A percentile compares a stretch with the other conserved stretches of the same genome.
Conservation (phyloP, 352 stramenopile genomes). For the Phytophthora europaea region DNA sequence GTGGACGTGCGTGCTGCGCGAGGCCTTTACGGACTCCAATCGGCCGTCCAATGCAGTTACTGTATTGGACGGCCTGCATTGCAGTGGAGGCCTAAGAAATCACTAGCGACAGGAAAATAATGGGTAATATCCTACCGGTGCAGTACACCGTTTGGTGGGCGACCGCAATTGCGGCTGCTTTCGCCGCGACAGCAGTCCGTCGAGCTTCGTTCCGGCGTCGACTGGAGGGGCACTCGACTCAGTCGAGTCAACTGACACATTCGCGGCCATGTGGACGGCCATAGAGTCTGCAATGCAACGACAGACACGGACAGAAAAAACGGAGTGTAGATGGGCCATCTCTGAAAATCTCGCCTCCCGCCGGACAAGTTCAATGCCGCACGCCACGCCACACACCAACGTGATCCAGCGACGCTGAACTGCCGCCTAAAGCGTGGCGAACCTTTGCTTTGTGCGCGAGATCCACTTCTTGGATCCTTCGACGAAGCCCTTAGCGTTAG, state of each 20-base stretch:
- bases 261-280: background rate
- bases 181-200: background rate
- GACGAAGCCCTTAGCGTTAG: background rate
- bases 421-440: background rate
- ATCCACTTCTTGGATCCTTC: background rate
- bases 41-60: constrained; percentile 5
- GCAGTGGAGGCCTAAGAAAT: background rate
- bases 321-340: constrained; percentile 4
- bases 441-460: background rate
- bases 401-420: background rate
- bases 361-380: constrained; percentile 21
- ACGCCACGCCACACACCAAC: background rate
- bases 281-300: constrained; percentile 36
- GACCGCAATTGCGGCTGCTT: background rate
- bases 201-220: constrained; percentile 12
- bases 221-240: background rate
- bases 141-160: background rate
- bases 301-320: constrained; percentile 28
- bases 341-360: constrained; percentile 1
- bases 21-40: constrained; percentile 28
- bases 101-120: background rate
- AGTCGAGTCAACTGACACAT: background rate
- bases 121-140: background rate
- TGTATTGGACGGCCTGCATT: background rate
- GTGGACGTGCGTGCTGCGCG: constrained; percentile 11